Conservation (phyloP, 2,329 filamentous ascomycete species). For the Penicillium brasilianum region DNA sequence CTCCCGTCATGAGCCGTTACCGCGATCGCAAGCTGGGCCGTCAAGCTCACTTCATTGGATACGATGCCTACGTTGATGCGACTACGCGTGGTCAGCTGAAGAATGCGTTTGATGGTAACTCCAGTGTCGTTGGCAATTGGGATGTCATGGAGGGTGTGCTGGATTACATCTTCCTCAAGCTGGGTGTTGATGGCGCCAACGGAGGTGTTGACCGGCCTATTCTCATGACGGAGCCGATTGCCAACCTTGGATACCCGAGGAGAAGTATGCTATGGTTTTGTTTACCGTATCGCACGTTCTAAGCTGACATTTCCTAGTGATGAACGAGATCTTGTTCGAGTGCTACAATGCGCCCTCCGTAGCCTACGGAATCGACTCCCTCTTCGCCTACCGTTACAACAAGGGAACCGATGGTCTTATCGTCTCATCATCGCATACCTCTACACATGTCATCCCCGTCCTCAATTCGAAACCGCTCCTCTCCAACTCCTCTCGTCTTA, state of each 20-base stretch:
- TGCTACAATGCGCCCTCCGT: constrained; percentile 90
- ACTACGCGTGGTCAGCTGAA: constrained; percentile 89
- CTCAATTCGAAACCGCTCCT: constrained; percentile 84
- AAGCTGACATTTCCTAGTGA: constrained; percentile 61
- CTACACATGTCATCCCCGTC: constrained; percentile 94
- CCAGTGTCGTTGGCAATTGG: constrained; percentile 94
- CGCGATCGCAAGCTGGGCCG: constrained; percentile 91
- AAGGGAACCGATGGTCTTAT: constrained; percentile 85
- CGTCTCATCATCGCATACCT: constrained; percentile 88
- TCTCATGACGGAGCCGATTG: constrained; percentile 94
- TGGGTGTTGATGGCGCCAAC: constrained; percentile 77
- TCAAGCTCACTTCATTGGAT: constrained; percentile 89
- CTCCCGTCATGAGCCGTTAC: constrained; percentile 93
- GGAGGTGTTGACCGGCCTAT: constrained; percentile 82
- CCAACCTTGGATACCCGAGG: constrained; percentile 84
- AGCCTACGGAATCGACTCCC: constrained; percentile 91
- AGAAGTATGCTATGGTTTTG: constrained; percentile 67
- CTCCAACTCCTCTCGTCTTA: constrained; percentile 82
- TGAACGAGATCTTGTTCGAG: constrained; percentile 97
- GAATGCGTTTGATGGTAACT: constrained; percentile 87
- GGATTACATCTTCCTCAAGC: constrained; percentile 92
- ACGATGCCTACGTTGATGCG: constrained; percentile 92
- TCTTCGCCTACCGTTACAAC: constrained; percentile 96
- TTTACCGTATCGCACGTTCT: constrained; percentile 25
- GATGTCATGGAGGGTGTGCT: constrained; percentile 94